These are phyloP conservation scores for Lipomyces yarrowii DNA, from an alignment of 1,139 yeast species.

Conservation along the genomic window DNA sequence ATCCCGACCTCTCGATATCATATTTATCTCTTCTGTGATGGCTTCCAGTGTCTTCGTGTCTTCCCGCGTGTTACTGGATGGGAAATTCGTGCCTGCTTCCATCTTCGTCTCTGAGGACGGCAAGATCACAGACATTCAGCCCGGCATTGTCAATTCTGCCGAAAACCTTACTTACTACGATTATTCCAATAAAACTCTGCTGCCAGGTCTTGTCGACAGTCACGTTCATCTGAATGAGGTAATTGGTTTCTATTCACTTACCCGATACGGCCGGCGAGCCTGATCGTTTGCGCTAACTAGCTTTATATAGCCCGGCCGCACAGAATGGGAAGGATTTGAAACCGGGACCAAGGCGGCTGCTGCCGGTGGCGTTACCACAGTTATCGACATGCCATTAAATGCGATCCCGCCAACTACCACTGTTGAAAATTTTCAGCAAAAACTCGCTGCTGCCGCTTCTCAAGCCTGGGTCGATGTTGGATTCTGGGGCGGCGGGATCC, in stretches of 20 bases:
- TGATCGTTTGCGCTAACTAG: neutral
- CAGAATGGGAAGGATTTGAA: slow-evolving; percentile 95
- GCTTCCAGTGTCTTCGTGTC: slow-evolving; percentile 18
- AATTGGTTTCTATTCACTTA: neutral
- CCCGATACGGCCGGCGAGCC: neutral
- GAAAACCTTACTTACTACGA: slow-evolving; percentile 37
- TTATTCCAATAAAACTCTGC: slow-evolving; percentile 64
- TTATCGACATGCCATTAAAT: slow-evolving; percentile 93
- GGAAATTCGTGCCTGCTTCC: slow-evolving; percentile 22
- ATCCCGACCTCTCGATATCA: neutral
- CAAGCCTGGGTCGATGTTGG: slow-evolving; percentile 94
- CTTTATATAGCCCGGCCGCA: slow-evolving; percentile 67
- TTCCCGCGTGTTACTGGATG: slow-evolving; percentile 19
- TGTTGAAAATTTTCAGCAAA: slow-evolving; percentile 68
- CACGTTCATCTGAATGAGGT: slow-evolving; percentile 87
- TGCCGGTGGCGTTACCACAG: slow-evolving; percentile 94
- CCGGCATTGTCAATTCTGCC: slow-evolving; percentile 20
- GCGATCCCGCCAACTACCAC: slow-evolving; percentile 96
- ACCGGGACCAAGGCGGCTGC: slow-evolving; percentile 93
- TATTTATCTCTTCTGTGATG: neutral
- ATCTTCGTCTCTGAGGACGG: slow-evolving; percentile 26
- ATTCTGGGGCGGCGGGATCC: slow-evolving; percentile 94
- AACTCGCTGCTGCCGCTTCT: slow-evolving; percentile 73
- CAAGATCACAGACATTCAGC: slow-evolving; percentile 17
- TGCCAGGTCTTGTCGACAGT: slow-evolving; percentile 92